phyloP scores from a whole-genome alignment of 169 alveolate species.

The Eimeria tenella region DNA sequence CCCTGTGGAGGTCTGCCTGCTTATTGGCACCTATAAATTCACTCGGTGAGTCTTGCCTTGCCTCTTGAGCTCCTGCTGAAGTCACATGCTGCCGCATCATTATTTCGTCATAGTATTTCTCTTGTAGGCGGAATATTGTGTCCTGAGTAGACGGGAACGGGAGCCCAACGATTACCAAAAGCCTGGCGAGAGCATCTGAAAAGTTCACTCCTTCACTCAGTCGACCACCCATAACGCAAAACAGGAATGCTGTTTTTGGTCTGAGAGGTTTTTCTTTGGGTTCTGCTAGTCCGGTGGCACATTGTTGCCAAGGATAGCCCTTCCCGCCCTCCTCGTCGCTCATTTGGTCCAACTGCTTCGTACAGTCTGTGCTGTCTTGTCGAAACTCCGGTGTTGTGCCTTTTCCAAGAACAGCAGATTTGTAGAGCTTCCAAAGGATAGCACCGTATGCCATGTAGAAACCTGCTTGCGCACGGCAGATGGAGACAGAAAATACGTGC shows the following conservation, averaged over 20 bases:
- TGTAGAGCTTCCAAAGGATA: conserved; percentile 50
- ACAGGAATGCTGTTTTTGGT: conserved; percentile 51
- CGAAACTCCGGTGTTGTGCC: neutral
- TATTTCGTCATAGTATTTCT: conserved; percentile 10
- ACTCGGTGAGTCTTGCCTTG: neutral
- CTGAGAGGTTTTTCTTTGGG: neutral
- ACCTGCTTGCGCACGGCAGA: neutral
- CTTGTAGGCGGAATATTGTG: conserved; percentile 38
- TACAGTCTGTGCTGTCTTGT: neutral
- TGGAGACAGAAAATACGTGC: neutral
- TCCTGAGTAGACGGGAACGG: conserved; percentile 92
- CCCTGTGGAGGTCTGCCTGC: neutral
- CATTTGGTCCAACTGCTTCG: neutral
- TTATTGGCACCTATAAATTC: neutral
- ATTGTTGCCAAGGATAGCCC: neutral
- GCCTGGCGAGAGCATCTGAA: conserved; percentile 95
- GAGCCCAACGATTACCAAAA: conserved; percentile 95
- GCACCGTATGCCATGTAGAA: conserved; percentile 24
- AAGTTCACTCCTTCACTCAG: conserved; percentile 98
- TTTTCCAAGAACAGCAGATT: neutral
- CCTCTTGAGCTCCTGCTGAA: conserved; percentile 8
- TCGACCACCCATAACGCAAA: conserved; percentile 93
- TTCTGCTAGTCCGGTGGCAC: neutral
- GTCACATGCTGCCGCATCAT: neutral
- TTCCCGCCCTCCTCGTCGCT: neutral